Conservation (phyloP, 495 filamentous ascomycete genomes). For the Neurospora tetrasperma region DNA sequence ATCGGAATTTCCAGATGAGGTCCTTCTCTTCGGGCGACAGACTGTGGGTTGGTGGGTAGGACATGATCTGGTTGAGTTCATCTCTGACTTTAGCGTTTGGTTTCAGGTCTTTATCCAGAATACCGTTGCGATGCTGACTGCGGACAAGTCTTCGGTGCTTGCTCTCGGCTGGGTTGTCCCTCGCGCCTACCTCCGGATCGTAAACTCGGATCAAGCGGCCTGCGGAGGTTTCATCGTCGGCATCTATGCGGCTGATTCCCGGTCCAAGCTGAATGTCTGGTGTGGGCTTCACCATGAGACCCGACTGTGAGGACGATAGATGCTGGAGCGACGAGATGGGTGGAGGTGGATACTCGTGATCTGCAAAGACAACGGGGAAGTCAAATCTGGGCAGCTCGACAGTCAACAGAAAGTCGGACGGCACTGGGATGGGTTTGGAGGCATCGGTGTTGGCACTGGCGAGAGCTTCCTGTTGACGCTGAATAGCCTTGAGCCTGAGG, state of each 20-base stretch:
- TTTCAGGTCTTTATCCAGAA: constrained; percentile 85
- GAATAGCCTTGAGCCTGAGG: constrained; percentile 18
- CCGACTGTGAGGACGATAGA: constrained; percentile 50
- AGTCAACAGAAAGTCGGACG: constrained; percentile 57
- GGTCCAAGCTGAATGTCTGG: constrained; percentile 77
- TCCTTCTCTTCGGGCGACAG: constrained; percentile 88
- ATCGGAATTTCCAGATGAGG: constrained; percentile 90
- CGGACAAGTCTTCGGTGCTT: constrained; percentile 88
- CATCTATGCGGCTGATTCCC: constrained; percentile 59
- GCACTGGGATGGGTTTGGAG: constrained; percentile 32
- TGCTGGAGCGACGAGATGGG: constrained; percentile 63
- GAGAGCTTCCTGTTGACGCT: constrained; percentile 21
- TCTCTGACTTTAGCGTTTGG: constrained; percentile 95
- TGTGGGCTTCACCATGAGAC: constrained; percentile 60
- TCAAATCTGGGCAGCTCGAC: constrained; percentile 93
- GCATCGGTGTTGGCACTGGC: constrained; percentile 2
- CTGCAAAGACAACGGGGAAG: constrained; percentile 89
- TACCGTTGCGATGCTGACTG: constrained; percentile 78
- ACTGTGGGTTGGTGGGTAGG: constrained; percentile 83
- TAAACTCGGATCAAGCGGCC: constrained; percentile 71
- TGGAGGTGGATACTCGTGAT: constrained; percentile 82
- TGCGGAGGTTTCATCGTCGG: constrained; percentile 39
- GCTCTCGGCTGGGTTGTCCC: constrained; percentile 88
- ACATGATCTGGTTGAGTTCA: constrained; percentile 82
- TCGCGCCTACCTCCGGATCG: constrained; percentile 81